A percentile compares a stretch with the other conserved stretches of the same genome.
These are phyloP conservation scores for Pestalotiopsis sp. DNA, from an alignment of 2,329 filamentous ascomycete genomes.

Conservation along the genomic window DNA sequence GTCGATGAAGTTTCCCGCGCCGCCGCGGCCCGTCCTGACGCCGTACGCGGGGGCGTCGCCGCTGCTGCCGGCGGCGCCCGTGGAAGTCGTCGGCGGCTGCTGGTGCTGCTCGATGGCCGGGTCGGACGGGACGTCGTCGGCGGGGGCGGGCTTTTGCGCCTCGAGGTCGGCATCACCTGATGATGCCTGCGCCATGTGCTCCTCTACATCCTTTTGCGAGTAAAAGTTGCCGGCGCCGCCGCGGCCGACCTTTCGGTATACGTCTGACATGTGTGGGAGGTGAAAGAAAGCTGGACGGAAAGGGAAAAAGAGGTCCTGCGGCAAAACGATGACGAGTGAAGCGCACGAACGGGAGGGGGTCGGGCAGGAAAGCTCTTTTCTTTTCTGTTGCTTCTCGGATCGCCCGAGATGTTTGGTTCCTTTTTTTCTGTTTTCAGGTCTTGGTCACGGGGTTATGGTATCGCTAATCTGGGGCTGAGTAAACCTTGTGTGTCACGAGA, in stretches of 20 bases:
- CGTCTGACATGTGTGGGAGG: conserved; percentile 34
- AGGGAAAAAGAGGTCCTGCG: not conserved
- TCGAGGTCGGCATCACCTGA: conserved; percentile 33
- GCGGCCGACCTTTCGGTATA: conserved; percentile 56
- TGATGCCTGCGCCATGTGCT: conserved; percentile 32
- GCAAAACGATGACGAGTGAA: not conserved
- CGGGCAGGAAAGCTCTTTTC: not conserved
- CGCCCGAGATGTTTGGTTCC: not conserved
- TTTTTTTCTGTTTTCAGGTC: not conserved
- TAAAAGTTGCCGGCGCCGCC: conserved; percentile 68
- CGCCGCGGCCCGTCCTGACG: conserved; percentile 57
- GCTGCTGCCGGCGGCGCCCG: conserved; percentile 1
- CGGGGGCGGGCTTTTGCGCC: conserved; percentile 33
- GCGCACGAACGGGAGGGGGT: not conserved
- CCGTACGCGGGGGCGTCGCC: conserved; percentile 26
- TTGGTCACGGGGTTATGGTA: not conserved
- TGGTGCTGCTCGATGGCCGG: conserved; percentile 14
- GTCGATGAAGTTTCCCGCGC: conserved; percentile 62
- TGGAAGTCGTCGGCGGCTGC: conserved; percentile 19
- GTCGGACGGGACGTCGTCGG: conserved; percentile 24
- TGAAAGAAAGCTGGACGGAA: not conserved
- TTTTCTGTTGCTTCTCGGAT: not conserved
- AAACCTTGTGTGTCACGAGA: not conserved
- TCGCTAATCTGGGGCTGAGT: not conserved
- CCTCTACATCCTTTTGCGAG: conserved; percentile 52